Conservation (phyloP, 192 early-diverging fungal genomes). For the Podila epicladia region DNA sequence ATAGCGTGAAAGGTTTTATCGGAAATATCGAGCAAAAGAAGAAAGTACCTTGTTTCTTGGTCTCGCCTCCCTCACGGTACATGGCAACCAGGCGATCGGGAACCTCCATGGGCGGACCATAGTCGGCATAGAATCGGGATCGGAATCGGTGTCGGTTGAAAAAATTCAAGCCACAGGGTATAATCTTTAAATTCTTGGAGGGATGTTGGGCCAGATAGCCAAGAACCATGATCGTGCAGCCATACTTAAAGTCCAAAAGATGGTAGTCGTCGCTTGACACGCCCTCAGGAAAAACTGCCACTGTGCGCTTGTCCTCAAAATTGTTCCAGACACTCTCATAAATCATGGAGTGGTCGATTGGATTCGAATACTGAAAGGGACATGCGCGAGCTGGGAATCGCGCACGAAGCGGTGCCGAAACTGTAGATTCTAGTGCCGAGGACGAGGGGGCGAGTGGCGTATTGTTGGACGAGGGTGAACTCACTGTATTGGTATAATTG, state of each 20-base stretch:
- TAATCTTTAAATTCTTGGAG: slow-evolving; percentile 43
- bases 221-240: slow-evolving; percentile 56
- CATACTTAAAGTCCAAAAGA: slow-evolving; percentile 54
- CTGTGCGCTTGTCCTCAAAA: slow-evolving; percentile 46
- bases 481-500: neutral
- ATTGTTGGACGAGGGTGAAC: neutral
- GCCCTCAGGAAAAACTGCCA: slow-evolving; percentile 54
- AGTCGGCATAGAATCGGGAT: slow-evolving; percentile 53
- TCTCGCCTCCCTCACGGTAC: slow-evolving; percentile 45
- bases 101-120: slow-evolving; percentile 40
- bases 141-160: slow-evolving; percentile 59
- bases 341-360: slow-evolving; percentile 49
- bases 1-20: neutral
- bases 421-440: neutral
- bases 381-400: slow-evolving; percentile 40
- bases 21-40: neutral
- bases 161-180: slow-evolving; percentile 57
- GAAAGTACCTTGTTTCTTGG: slow-evolving; percentile 44
- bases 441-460: neutral
- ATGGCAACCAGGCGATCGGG: slow-evolving; percentile 38
- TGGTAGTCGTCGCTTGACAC: slow-evolving; percentile 55
- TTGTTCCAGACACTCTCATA: slow-evolving; percentile 54
- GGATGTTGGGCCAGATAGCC: slow-evolving; percentile 49
- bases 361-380: slow-evolving; percentile 43
- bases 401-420: neutral